These are phyloP conservation scores for Durusdinium trenchii DNA, from an alignment of 73 alveolate species.

Conservation along the genomic window DNA sequence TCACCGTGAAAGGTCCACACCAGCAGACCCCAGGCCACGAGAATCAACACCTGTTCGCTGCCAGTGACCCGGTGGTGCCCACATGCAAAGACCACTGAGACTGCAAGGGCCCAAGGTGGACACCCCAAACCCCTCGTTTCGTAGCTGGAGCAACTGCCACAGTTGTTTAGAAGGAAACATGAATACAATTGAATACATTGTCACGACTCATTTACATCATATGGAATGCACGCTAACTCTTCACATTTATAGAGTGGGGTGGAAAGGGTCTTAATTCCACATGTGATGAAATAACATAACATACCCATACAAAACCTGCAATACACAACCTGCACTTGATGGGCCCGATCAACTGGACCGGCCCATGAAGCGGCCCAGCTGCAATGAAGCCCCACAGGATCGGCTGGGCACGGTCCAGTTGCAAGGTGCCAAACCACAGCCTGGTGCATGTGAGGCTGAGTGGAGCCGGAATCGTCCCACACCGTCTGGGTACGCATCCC, in stretches of 20 bases:
- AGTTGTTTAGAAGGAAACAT: no score
- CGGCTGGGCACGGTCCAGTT: constrained; percentile 63
- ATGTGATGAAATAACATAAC: no score
- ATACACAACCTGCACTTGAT: no score
- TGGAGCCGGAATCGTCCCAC: background rate
- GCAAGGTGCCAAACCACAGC: constrained; percentile 93
- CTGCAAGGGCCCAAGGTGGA: background rate
- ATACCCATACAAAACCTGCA: no score
- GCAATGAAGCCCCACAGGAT: constrained; percentile 75
- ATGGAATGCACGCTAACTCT: no score
- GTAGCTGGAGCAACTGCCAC: no score
- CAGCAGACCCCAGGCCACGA: constrained; percentile 60
- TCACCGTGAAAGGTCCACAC: constrained; percentile 68
- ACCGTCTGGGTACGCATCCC: background rate
- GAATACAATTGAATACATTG: no score
- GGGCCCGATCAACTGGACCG: no score
- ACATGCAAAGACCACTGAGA: background rate
- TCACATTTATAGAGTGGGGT: no score
- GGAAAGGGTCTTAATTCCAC: no score
- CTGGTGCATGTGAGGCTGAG: background rate
- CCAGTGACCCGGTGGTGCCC: background rate
- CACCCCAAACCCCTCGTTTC: no score
- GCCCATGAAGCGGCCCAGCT: background rate
- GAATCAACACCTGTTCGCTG: constrained; percentile 20
- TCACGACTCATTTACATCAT: no score